Base-by-base conservation (phyloP, 805 yeast genomes). In the Candida cerambycidarum region DNA sequence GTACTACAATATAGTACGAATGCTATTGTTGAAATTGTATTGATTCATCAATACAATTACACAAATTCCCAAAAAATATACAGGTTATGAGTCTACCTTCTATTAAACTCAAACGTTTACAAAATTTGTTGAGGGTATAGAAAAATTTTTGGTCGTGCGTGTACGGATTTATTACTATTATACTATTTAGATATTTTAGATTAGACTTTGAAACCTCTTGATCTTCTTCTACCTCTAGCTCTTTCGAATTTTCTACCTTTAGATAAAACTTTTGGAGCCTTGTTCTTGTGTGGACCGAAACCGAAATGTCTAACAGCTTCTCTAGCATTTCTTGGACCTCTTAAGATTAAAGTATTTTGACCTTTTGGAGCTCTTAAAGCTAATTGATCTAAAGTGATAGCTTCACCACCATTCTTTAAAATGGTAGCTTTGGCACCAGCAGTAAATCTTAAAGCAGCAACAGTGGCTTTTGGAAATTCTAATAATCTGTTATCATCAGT, bases 161-260 rank as follows among this genome's bases (percentile, higher is more conserved):
- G n/a, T 25, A 25, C 28, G 38, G 38, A 21, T 28, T 34, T 23
- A 34, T 23, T 34, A 19, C 31, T 34, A 34, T 34, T 23, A 34
- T 34, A 34, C 29, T 34, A 27, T 14, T 36, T 35, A 40, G 34
- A 6, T 89, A 19, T 16, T 4, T 36, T 35, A 40, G 34, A 6
- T 89, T 92, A 93, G 79, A 93, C 99, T 87, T 93, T 93, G 99
- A 93, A 93, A 82, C 96, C 99, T 85, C 95, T 89, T 61, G 98
- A 90, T 75, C 81, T 85, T 82, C 99, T 84, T 78, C 85, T 95
- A 85, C 99, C 99, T 88, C 99, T 93, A 68, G 97, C 99, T 79
- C 93, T 89, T 85, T 93, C 99, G 85, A 93, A 93, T 82, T 93
- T 93, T 85, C 98, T 93, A 76, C 99, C 99, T 75, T 80, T 89